These are phyloP conservation scores for Mrakia gelida DNA, from an alignment of 768 basidiomycete genomes.

Conservation along the genomic window DNA sequence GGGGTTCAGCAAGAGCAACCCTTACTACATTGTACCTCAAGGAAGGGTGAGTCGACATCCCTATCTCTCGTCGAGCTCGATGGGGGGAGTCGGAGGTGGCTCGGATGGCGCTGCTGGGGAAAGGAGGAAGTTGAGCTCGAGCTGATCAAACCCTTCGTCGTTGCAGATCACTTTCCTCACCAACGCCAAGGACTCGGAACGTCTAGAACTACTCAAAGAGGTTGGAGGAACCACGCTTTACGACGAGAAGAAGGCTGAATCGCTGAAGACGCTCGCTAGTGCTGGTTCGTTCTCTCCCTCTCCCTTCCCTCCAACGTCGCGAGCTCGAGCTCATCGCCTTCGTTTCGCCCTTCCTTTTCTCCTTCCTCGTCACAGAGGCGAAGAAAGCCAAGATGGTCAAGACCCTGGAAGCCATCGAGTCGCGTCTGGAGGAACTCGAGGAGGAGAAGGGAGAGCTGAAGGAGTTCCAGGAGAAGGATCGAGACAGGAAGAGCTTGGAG, in stretches of 20 bases:
- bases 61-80: not conserved
- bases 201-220: constrained; percentile 90
- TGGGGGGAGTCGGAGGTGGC: too few species aligned
- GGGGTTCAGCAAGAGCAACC: constrained; percentile 96
- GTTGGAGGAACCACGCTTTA: constrained; percentile 98
- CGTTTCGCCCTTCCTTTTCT: not conserved
- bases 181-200: constrained; percentile 92
- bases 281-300: constrained; percentile 50
- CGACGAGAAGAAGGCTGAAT: constrained; percentile 86
- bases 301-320: not conserved
- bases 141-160: not conserved
- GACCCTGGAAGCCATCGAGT: constrained; percentile 82
- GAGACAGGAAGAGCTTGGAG: constrained; percentile 87
- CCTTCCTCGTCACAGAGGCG: constrained; percentile 51
- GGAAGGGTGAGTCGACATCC: constrained; percentile 64
- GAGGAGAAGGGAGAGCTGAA: constrained; percentile 98
- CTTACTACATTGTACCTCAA: constrained; percentile 98
- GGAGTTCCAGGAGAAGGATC: constrained; percentile 90
- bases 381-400: constrained; percentile 90
- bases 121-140: not conserved
- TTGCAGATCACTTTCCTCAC: constrained; percentile 89
- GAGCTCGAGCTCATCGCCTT: not conserved
- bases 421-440: constrained; percentile 82
- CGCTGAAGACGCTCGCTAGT: constrained; percentile 92
- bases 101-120: not conserved